Conservation (phyloP, 805 yeast species). For the Metschnikowia kofuensis region DNA sequence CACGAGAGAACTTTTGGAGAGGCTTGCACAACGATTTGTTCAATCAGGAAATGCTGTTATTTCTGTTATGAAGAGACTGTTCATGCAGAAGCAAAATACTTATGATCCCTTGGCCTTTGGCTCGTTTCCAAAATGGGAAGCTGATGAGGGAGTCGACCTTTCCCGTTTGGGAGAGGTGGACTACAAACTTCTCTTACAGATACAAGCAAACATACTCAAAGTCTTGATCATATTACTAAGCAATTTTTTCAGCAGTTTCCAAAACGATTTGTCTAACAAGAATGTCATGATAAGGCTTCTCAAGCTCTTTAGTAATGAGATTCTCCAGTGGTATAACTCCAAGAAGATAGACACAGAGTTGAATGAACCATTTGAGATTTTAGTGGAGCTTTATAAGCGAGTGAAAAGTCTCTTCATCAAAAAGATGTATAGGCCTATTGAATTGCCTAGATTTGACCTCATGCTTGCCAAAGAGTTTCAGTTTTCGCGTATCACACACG, state of each 20-base stretch:
- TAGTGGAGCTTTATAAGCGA: constrained; percentile 53
- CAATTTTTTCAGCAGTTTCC: constrained; percentile 72
- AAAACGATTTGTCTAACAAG: constrained; percentile 62
- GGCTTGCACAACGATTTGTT: constrained; percentile 39
- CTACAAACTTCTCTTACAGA: constrained; percentile 66
- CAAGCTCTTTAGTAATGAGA: constrained; percentile 65
- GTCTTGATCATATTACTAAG: constrained; percentile 67
- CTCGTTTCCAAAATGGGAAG: constrained; percentile 60
- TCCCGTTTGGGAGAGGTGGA: constrained; percentile 49
- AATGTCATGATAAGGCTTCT: constrained; percentile 60
- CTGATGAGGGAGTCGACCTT: constrained; percentile 35
- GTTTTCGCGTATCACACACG: constrained; percentile 39
- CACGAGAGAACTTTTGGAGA: constrained; percentile 38
- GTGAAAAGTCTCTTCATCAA: constrained; percentile 68
- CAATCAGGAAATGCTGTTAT: constrained; percentile 45
- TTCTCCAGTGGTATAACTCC: constrained; percentile 47
- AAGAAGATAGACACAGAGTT: constrained; percentile 35
- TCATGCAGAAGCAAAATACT: constrained; percentile 13
- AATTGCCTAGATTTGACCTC: constrained; percentile 37
- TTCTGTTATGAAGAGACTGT: constrained; percentile 38
- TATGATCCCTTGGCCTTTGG: constrained; percentile 15
- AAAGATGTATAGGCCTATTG: constrained; percentile 63
- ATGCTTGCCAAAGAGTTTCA: constrained; percentile 40
- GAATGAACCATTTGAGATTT: constrained; percentile 36
- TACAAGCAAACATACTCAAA: constrained; percentile 79